Evolutionary conservation across 2,329 filamentous ascomycete species (phyloP).

Genomic region (Clonostachys rhizophaga): DNA sequence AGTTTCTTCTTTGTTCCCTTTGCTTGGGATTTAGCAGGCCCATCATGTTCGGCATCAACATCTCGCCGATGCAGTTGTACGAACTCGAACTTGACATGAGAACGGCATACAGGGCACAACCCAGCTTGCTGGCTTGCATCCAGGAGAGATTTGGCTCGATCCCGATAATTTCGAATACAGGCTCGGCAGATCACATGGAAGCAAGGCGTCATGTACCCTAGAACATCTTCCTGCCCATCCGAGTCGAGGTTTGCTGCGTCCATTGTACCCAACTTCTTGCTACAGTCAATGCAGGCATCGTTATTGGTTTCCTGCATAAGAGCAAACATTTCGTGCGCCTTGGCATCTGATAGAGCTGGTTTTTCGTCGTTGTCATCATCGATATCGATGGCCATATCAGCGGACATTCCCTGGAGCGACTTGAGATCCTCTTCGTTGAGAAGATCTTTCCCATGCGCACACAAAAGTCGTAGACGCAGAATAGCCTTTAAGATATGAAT

Average conservation of each 20-base stretch:
- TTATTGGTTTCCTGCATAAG: constrained; percentile 79
- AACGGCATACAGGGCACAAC: constrained; percentile 65
- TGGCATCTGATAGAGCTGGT: constrained; percentile 57
- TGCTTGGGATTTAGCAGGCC: constrained; percentile 31
- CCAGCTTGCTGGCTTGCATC: constrained; percentile 33
- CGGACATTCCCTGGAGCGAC: constrained; percentile 74
- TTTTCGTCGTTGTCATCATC: constrained; percentile 65
- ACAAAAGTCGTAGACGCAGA: constrained; percentile 81
- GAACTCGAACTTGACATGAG: constrained; percentile 57
- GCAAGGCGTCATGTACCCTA: constrained; percentile 81
- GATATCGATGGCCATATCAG: constrained; percentile 81
- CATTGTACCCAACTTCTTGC: constrained; percentile 54
- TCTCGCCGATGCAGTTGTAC: constrained; percentile 64
- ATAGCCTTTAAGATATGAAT: constrained; percentile 92
- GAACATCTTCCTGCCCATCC: constrained; percentile 57
- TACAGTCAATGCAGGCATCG: constrained; percentile 69
- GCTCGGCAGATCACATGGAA: constrained; percentile 78
- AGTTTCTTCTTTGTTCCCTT: constrained; percentile 45
- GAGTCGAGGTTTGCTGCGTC: constrained; percentile 51
- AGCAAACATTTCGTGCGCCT: constrained; percentile 81
- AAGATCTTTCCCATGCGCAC: constrained; percentile 90
- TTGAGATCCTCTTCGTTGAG: constrained; percentile 79
- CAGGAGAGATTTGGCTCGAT: constrained; percentile 37
- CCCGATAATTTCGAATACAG: constrained; percentile 61
- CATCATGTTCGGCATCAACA: constrained; percentile 52